Conservation (phyloP, 306 rosid genomes). For the Cercis canadensis region DNA sequence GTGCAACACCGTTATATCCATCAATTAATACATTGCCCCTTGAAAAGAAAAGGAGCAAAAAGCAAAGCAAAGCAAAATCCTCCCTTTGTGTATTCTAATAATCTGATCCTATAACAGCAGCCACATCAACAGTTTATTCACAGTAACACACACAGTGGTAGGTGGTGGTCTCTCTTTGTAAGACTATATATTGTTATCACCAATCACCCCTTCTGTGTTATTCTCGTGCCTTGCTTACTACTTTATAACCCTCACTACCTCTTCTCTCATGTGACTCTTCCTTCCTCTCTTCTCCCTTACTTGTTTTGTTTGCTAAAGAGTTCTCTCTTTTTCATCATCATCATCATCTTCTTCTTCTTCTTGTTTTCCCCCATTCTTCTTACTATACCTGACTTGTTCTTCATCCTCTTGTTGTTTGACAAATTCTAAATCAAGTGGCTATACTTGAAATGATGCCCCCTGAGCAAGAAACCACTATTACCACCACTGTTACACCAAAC, state of each 20-base stretch:
- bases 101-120: too few species aligned
- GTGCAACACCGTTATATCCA: conserved; percentile 39
- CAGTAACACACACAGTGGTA: neutral
- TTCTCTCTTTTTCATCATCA: too few species aligned
- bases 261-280: conserved; percentile 41
- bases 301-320: too few species aligned
- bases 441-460: conserved; percentile 73
- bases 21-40: conserved; percentile 22
- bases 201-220: conserved; percentile 40
- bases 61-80: conserved; percentile 1
- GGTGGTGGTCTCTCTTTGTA: conserved; percentile 16
- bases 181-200: conserved; percentile 42
- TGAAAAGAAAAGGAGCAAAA: conserved; percentile 16
- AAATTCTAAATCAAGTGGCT: too few species aligned
- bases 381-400: too few species aligned
- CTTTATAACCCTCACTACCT: conserved; percentile 9
- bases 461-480: conserved; percentile 67
- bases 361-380: too few species aligned
- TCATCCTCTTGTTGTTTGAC: too few species aligned
- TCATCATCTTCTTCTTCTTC: too few species aligned
- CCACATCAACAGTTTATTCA: neutral
- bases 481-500: conserved; percentile 37
- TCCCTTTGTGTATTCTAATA: too few species aligned
- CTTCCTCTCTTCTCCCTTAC: neutral
- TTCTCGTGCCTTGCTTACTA: conserved; percentile 43